A percentile compares a stretch with the other conserved stretches of the same genome.
phyloP scores from a whole-genome alignment of 495 filamentous ascomycete species.

The Halenospora varia region DNA sequence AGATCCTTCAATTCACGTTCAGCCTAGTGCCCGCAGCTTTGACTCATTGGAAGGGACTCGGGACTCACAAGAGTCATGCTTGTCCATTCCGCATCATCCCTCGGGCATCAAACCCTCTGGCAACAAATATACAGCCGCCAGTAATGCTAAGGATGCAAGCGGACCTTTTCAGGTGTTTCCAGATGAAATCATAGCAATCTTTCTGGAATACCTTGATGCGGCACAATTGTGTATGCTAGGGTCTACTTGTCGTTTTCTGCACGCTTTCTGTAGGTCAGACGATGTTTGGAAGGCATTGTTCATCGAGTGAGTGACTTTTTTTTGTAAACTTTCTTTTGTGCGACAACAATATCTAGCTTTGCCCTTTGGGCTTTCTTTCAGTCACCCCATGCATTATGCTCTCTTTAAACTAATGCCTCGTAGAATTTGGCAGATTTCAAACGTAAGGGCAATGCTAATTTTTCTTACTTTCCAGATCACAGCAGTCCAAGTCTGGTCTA shows the following conservation, averaged over 20 bases:
- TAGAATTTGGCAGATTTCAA: not conserved
- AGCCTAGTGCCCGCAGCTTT: constrained; percentile 9
- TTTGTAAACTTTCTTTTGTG: not conserved
- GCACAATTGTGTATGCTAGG: constrained; percentile 60
- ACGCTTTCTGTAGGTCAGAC: constrained; percentile 79
- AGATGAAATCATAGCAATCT: constrained; percentile 74
- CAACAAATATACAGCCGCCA: constrained; percentile 68
- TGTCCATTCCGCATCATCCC: constrained; percentile 70
- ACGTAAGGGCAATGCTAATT: not conserved
- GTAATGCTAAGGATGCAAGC: constrained; percentile 59
- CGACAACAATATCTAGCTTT: not conserved
- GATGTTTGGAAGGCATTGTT: constrained; percentile 90
- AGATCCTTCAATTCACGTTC: not conserved
- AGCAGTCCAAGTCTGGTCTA: constrained; percentile 27
- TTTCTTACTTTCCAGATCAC: constrained; percentile 8
- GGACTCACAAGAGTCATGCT: constrained; percentile 21
- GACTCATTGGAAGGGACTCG: constrained; percentile 26
- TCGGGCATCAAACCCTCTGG: constrained; percentile 83
- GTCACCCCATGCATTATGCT: too few species aligned
- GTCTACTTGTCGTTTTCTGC: constrained; percentile 82
- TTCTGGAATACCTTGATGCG: constrained; percentile 73
- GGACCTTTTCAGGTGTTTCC: constrained; percentile 65
- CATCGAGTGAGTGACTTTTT: constrained; percentile 64
- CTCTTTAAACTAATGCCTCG: too few species aligned
- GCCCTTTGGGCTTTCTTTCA: not conserved